A percentile compares a stretch with the other conserved stretches of the same genome.
These are phyloP conservation scores for Blastobotrys buckinghamii DNA, from an alignment of 1,139 yeast genomes.

Conservation along the genomic window DNA sequence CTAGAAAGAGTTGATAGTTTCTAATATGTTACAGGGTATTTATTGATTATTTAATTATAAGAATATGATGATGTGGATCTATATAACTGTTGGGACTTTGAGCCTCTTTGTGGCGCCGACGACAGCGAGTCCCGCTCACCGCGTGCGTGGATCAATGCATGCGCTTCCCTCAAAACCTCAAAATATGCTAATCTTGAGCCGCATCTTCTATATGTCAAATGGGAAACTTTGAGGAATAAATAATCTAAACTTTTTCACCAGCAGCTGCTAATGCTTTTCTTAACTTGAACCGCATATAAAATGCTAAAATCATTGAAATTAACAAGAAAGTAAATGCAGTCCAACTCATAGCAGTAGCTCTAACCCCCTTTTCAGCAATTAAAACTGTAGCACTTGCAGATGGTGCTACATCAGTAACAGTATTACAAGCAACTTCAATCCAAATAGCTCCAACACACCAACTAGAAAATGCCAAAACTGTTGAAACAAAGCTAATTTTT, in stretches of 20 bases:
- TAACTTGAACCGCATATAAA: slow-evolving; percentile 4
- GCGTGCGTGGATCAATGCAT: too few relatives aligned
- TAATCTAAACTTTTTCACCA: background rate
- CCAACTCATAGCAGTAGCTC: slow-evolving; percentile 63
- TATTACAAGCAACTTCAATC: slow-evolving; percentile 52
- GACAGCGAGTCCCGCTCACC: too few relatives aligned
- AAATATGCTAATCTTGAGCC: too few relatives aligned
- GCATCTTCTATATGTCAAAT: background rate
- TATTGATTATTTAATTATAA: too few relatives aligned
- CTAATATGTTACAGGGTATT: too few relatives aligned
- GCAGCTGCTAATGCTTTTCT: background rate
- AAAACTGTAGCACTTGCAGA: slow-evolving; percentile 50
- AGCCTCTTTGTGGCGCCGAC: too few relatives aligned
- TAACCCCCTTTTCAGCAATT: slow-evolving; percentile 41
- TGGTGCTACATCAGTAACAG: slow-evolving; percentile 42
- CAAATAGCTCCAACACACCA: slow-evolving; percentile 73
- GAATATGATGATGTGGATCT: too few relatives aligned
- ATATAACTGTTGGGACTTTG: too few relatives aligned
- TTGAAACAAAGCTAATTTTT: slow-evolving; percentile 35
- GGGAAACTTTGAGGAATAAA: background rate
- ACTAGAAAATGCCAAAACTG: slow-evolving; percentile 40
- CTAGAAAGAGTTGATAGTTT: too few relatives aligned
- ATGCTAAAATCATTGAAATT: slow-evolving; percentile 6
- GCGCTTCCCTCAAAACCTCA: too few relatives aligned
- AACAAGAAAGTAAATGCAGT: slow-evolving; percentile 44